Evolutionary conservation across 2,329 filamentous ascomycete genomes (phyloP), one percentile per base, ranked within the genome.

Genomic region (Diplodia corticola): DNA sequence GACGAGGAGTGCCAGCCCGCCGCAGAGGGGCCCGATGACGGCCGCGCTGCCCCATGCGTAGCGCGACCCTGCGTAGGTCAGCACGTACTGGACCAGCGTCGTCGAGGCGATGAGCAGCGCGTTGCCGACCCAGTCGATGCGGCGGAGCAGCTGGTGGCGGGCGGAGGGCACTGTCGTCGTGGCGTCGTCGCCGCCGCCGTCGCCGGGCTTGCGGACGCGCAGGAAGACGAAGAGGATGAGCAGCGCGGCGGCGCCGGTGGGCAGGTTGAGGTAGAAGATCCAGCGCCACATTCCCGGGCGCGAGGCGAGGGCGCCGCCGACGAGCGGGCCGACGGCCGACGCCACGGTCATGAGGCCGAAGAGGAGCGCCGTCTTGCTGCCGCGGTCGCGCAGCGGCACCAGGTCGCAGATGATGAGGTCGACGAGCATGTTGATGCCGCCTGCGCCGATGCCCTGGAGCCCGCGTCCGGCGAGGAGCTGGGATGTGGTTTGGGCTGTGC

Each of bases 391-490:
- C 22, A 86, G 72, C 0, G 83, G 80, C 0, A 85, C 79, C 3
- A 86, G 71, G 65, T 86, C 84, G 26, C 78, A 82, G 12, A 85
- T 75, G 20, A 86, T 79, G 57, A 85, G 77, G 20, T 82, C 80
- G 2, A 79, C 74, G 3, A 85, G 73, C 49, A 82, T 70, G 60
- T 78, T 78, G 68, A 82, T 78, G 0, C 83, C 83, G 1, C 81
- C 82, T 1, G 74, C 79, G 0, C 83, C 84, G 1, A 83, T 71
- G 0, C 87, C 86, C 66, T 88, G 85, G 1, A 89, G 73, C 0
- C 79, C 79, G 0, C 86, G 80, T 13, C 84, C 85, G 68, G 77
- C 80, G n/a, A 90, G 85, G 1, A 90, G 76, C 71, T 82, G 81
- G 0, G 69, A 71, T 0, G 75, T 76, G 5, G 69, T 80, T 0